These are phyloP conservation scores for Diplodia scrobiculata DNA, from an alignment of 2,329 filamentous ascomycete species.

Conservation along the genomic window DNA sequence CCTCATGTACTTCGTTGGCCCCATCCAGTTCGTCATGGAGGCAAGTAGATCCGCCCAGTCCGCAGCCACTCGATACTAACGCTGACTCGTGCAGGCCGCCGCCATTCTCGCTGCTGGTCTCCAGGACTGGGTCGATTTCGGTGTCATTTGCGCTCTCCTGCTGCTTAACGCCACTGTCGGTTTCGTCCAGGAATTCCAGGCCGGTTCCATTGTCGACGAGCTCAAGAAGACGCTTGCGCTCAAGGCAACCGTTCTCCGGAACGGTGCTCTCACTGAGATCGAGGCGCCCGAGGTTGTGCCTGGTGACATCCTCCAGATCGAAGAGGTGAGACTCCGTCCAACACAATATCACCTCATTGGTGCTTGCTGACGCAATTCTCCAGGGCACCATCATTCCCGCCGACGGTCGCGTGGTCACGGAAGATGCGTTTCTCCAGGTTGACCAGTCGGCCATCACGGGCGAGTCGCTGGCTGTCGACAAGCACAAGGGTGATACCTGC, in stretches of 20 bases:
- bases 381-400: conserved; percentile 82
- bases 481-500: conserved; percentile 77
- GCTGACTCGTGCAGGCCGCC: conserved; percentile 58
- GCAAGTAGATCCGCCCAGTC: conserved; percentile 43
- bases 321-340: conserved; percentile 58
- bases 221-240: conserved; percentile 87
- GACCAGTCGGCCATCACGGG: conserved; percentile 92
- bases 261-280: conserved; percentile 74
- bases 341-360: background rate
- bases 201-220: conserved; percentile 86
- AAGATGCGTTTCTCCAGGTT: conserved; percentile 82
- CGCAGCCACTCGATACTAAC: background rate
- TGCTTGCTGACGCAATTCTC: background rate
- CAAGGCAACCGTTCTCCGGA: conserved; percentile 83
- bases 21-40: conserved; percentile 95
- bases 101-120: conserved; percentile 81
- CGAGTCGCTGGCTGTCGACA: conserved; percentile 88
- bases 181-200: conserved; percentile 88
- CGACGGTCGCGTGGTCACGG: conserved; percentile 81
- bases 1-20: conserved; percentile 77
- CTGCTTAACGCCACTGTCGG: conserved; percentile 82
- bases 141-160: conserved; percentile 82
- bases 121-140: conserved; percentile 88
- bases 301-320: conserved; percentile 85
- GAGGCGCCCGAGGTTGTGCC: conserved; percentile 83